These are phyloP conservation scores for Hyaloscypha finlandica DNA, from an alignment of 495 filamentous ascomycete genomes.

Conservation along the genomic window DNA sequence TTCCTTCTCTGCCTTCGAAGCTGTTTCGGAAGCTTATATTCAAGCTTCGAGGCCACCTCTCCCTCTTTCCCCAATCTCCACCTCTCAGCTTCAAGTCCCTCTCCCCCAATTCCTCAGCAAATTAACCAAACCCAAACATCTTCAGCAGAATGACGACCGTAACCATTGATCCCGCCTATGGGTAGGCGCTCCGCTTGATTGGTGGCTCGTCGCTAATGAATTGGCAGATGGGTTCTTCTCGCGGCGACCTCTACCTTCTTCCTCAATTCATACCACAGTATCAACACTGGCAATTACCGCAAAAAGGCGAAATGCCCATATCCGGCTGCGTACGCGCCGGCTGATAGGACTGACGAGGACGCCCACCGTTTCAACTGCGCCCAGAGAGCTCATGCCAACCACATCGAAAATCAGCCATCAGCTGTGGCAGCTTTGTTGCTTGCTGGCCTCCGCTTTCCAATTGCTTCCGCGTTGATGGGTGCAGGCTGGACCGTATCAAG, in stretches of 20 bases:
- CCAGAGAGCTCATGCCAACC: constrained; percentile 59
- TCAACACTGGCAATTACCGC: constrained; percentile 42
- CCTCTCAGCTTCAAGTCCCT: background rate
- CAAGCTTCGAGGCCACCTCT: background rate
- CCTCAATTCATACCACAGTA: constrained; percentile 48
- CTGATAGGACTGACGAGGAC: constrained; percentile 39
- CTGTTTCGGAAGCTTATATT: background rate
- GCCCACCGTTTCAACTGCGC: constrained; percentile 60
- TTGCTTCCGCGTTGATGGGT: constrained; percentile 46
- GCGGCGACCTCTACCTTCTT: constrained; percentile 51
- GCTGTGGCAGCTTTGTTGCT: constrained; percentile 50
- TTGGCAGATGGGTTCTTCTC: constrained; percentile 48
- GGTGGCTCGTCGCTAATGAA: constrained; percentile 6
- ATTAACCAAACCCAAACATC: constrained; percentile 2
- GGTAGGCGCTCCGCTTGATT: constrained; percentile 18
- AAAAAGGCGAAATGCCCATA: constrained; percentile 49
- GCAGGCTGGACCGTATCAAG: constrained; percentile 46
- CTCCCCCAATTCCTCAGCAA: background rate
- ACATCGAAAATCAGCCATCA: constrained; percentile 52
- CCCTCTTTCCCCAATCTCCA: background rate
- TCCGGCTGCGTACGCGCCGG: constrained; percentile 54
- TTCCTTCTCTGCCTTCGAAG: background rate
- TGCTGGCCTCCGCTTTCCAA: constrained; percentile 49
- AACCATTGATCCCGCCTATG: constrained; percentile 31
- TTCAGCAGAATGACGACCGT: constrained; percentile 29